Base-by-base conservation (phyloP, 805 yeast species). In the Starmerella asiatica region DNA sequence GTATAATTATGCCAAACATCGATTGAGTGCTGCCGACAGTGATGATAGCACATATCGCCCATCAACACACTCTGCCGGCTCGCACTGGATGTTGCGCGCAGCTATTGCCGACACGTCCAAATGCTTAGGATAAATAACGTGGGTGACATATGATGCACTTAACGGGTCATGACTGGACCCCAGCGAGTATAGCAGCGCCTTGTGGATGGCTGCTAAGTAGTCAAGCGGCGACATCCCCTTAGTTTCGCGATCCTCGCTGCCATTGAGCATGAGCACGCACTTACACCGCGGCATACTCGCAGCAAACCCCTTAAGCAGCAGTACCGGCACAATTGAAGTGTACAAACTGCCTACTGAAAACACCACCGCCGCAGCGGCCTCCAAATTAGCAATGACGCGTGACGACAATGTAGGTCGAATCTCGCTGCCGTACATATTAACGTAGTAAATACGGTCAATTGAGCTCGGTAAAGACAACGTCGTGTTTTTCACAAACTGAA, bases 381-480 rank as follows among this genome's bases (percentile, higher is more conserved):
- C 52, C 3, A 84, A 54, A 19, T 70, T 64, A 1, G 69, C 57
- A 2, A 73, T 54, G 0, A 78, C 85, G 35, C 81, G 61, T 2
- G 73, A 58, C 48, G 77, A 77, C 1, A 88, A 85, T 24, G 63
- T 57, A 2, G 95, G 94, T 46, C 74, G 71, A 20, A 81, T 76
- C 54, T 85, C 95, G 50, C 79, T 82, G 1, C 94, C 94, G 55
- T 79, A 81, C 1, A 91, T 86, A 16, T 85, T 81, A 36, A 85
- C 79, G 54, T 86, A 85, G 48, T 75, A 76, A 3, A 85, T 70
- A 27, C 88, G 61, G 20, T 70, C 64, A 8, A 85, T 75, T 1
- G 93, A 86, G 0, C 91, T 71, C 5, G 75, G 65, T n/a, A 85
- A 65, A 0, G 88, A 84, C 1, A 64, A 64, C 26, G 64, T 64